These are phyloP conservation scores for Thyridium curvatum DNA, from an alignment of 2,329 filamentous ascomycete genomes.

Conservation along the genomic window DNA sequence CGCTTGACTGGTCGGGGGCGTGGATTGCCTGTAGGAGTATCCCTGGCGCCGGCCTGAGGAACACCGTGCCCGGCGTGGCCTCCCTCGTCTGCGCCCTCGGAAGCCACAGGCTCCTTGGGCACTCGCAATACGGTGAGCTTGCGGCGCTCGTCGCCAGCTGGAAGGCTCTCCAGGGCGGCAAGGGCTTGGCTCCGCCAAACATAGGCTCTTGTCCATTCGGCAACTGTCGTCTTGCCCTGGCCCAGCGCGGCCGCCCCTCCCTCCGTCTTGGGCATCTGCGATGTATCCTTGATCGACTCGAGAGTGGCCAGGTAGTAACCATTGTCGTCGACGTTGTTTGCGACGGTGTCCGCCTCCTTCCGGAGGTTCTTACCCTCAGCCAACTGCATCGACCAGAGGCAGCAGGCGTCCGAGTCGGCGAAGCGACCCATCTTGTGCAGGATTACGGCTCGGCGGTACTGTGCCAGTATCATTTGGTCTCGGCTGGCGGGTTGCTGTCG, in stretches of 20 bases:
- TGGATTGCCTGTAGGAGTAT: neutral
- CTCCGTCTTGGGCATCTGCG: conserved; percentile 8
- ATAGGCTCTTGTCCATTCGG: conserved; percentile 33
- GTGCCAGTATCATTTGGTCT: conserved; percentile 71
- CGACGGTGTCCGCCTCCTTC: conserved; percentile 28
- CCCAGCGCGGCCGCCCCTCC: conserved; percentile 4
- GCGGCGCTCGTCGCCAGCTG: conserved; percentile 35
- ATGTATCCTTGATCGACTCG: conserved; percentile 19
- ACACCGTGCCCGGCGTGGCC: neutral
- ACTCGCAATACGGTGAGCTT: conserved; percentile 34
- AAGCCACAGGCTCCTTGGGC: conserved; percentile 17
- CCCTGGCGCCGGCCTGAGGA: neutral
- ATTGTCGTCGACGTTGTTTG: conserved; percentile 30
- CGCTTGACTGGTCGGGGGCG: too few species aligned
- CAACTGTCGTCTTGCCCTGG: conserved; percentile 2
- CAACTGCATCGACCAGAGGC: conserved; percentile 48
- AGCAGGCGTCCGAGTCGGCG: conserved; percentile 69
- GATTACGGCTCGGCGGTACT: conserved; percentile 72
- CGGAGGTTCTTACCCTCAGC: conserved; percentile 26
- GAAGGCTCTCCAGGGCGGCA: conserved; percentile 33
- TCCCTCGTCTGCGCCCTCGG: conserved; percentile 11
- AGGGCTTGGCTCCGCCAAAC: conserved; percentile 43
- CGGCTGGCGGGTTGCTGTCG: conserved; percentile 55
- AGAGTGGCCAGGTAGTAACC: conserved; percentile 40
- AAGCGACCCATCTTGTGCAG: conserved; percentile 64